Percentiles rank a stretch among this genome's conserved stretches.
Conservation (phyloP, 768 basidiomycete species). For the Auricularia sp. region DNA sequence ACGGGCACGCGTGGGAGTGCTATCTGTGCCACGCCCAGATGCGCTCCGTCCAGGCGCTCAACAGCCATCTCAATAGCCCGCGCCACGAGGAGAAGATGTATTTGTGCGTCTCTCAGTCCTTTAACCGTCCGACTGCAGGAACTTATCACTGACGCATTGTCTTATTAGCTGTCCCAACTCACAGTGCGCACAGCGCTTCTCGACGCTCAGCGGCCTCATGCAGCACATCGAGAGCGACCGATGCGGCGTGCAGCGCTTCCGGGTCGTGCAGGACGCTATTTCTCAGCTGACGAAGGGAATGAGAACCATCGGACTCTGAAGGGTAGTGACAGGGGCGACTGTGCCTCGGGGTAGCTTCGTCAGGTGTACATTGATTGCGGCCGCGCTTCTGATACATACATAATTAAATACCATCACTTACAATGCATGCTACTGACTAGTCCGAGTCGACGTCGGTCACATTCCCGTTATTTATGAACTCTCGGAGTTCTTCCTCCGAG, state of each 20-base stretch:
- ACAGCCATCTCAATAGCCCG: conserved; percentile 57
- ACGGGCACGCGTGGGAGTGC: conserved; percentile 45
- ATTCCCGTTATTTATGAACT: too few relatives aligned
- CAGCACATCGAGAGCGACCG: conserved; percentile 57
- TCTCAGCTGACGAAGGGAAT: conserved; percentile 17
- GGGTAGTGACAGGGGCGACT: too few relatives aligned
- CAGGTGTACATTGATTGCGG: too few relatives aligned
- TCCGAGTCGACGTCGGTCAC: too few relatives aligned
- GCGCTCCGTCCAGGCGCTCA: conserved; percentile 33
- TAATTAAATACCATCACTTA: too few relatives aligned
- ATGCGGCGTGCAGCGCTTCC: conserved; percentile 46
- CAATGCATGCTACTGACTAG: too few relatives aligned
- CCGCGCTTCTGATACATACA: too few relatives aligned
- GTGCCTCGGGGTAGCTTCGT: too few relatives aligned
- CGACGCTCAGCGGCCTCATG: conserved; percentile 45
- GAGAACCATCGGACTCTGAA: background rate
- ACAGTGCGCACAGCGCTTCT: conserved; percentile 34
- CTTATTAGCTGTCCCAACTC: conserved; percentile 32
- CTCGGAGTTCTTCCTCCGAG: too few relatives aligned
- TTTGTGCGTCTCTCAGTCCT: conserved; percentile 1
- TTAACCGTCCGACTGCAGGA: background rate
- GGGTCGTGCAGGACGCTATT: conserved; percentile 29
- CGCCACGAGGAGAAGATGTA: conserved; percentile 43
- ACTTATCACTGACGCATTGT: background rate
- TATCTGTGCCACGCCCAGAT: conserved; percentile 45